phyloP scores from a whole-genome alignment of 495 filamentous ascomycete genomes.

The Neurospora sp. region DNA sequence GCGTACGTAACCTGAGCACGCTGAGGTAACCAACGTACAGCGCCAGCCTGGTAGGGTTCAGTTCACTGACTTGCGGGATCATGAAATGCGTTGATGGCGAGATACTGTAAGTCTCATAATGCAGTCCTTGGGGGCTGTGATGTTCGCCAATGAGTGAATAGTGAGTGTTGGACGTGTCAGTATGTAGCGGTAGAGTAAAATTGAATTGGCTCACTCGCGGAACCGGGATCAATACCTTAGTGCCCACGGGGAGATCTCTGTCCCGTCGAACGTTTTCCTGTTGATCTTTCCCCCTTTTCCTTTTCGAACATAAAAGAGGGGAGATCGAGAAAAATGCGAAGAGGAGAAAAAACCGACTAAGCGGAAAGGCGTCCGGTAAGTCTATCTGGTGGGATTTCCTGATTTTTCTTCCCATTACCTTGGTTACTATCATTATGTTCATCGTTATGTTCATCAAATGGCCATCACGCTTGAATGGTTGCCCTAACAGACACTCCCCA shows the following conservation, averaged over 20 bases:
- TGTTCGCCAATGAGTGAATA: neutral
- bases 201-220: neutral
- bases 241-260: neutral
- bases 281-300: neutral
- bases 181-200: neutral
- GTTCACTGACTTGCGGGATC: neutral
- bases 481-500: neutral
- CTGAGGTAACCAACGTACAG: neutral
- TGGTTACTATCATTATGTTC: too few relatives aligned
- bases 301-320: neutral
- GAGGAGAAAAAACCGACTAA: neutral
- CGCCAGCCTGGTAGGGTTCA: neutral
- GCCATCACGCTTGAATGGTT: too few relatives aligned
- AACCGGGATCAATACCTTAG: neutral
- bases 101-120: neutral
- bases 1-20: neutral
- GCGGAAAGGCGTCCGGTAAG: neutral
- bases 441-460: too few relatives aligned
- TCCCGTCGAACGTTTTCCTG: neutral
- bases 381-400: neutral
- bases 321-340: neutral
- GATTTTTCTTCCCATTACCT: too few relatives aligned
- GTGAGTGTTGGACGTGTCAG: neutral
- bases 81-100: neutral
- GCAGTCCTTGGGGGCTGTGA: neutral